Evolutionary conservation across 345 rosid species (phyloP).

Genomic region (Moringa oleifera): DNA sequence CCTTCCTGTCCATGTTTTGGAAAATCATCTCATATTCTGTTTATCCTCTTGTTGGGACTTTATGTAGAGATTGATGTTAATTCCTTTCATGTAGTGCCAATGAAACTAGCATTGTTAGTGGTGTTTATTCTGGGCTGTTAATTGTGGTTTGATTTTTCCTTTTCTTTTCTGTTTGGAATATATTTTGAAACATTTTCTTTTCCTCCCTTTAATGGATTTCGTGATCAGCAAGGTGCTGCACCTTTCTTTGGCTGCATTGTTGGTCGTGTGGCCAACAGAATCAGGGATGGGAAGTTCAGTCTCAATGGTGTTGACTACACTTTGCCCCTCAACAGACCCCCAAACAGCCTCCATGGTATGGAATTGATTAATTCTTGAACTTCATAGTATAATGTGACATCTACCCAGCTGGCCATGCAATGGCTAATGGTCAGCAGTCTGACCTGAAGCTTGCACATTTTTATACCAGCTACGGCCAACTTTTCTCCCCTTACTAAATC

Average conservation of each 20-base stretch:
- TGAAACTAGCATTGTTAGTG: no score
- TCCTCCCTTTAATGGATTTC: neutral
- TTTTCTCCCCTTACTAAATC: no score
- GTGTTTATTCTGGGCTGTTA: neutral
- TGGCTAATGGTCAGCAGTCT: no score
- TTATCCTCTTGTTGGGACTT: no score
- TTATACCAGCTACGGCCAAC: no score
- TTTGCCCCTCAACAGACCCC: constrained; percentile 81
- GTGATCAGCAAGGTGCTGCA: constrained; percentile 63
- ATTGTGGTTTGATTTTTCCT: neutral
- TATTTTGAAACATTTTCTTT: no score
- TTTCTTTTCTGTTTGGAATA: neutral
- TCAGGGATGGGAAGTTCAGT: constrained; percentile 76
- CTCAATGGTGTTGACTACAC: constrained; percentile 63
- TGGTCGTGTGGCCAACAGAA: constrained; percentile 91
- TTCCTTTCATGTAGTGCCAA: neutral
- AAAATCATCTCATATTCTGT: no score
- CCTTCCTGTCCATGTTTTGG: no score
- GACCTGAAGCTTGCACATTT: no score
- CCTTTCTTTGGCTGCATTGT: constrained; percentile 94
- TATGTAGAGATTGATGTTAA: no score
- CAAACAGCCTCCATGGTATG: constrained; percentile 92
- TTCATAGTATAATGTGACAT: no score
- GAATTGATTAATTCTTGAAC: neutral
- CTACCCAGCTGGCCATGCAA: no score